A percentile compares a stretch with the other conserved stretches of the same genome.
phyloP scores from a whole-genome alignment of 2,329 filamentous ascomycete genomes.

The Epichloe typhina region DNA sequence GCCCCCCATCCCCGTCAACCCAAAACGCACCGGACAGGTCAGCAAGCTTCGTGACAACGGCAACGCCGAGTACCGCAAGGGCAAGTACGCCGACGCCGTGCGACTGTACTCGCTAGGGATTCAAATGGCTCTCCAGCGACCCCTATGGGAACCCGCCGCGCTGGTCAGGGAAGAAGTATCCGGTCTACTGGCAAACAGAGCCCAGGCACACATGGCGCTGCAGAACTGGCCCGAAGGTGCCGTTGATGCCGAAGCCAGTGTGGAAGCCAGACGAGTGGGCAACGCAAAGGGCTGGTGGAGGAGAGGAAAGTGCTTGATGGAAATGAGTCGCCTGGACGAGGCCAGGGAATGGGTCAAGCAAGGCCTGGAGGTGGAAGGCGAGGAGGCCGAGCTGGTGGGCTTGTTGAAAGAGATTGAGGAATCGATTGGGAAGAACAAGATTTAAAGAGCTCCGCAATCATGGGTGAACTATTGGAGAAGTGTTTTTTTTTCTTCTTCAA shows the following conservation, averaged over 20 bases:
- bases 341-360: constrained; percentile 64
- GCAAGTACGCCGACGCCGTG: constrained; percentile 59
- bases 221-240: constrained; percentile 73
- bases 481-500: no score
- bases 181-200: constrained; percentile 70
- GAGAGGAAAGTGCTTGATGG: constrained; percentile 66
- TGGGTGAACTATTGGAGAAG: no score
- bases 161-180: constrained; percentile 77
- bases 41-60: constrained; percentile 82
- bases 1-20: constrained; percentile 77
- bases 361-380: constrained; percentile 72
- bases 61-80: constrained; percentile 71
- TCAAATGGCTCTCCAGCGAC: constrained; percentile 73
- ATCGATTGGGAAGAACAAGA: constrained; percentile 27
- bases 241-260: constrained; percentile 77
- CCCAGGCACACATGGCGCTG: constrained; percentile 77
- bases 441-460: neutral
- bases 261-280: constrained; percentile 72
- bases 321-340: constrained; percentile 84
- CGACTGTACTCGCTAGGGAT: constrained; percentile 76
- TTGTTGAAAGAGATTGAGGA: constrained; percentile 50
- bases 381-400: constrained; percentile 48
- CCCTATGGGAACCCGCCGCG: constrained; percentile 75
- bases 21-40: constrained; percentile 78
- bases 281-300: constrained; percentile 96